Evolutionary conservation across 371 early-diverging fungal species (phyloP).

Genomic region (Apophysomyces variabilis): DNA sequence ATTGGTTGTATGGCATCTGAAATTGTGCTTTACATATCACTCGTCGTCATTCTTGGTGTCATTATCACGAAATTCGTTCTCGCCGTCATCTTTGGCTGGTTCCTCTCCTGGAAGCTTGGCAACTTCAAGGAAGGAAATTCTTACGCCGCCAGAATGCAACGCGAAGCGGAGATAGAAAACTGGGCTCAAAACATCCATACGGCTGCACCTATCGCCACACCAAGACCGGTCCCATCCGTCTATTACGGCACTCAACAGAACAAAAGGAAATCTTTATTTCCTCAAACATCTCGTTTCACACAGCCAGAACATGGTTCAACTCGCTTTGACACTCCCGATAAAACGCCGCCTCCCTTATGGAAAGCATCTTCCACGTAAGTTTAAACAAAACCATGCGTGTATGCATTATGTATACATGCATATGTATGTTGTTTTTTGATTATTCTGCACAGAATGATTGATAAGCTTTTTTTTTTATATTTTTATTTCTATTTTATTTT

Average conservation of each 20-base stretch:
- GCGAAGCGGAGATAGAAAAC: conserved; percentile 61
- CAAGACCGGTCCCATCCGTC: conserved; percentile 16
- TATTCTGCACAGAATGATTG: conserved; percentile 8
- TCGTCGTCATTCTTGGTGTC: conserved; percentile 64
- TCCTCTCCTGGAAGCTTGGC: conserved; percentile 66
- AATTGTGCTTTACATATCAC: conserved; percentile 65
- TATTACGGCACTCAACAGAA: conserved; percentile 7
- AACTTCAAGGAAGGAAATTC: conserved; percentile 54
- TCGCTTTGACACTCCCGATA: conserved; percentile 35
- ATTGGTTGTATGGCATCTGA: conserved; percentile 76
- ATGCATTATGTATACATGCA: background rate
- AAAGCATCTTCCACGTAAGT: conserved; percentile 35
- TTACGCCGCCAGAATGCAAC: conserved; percentile 58
- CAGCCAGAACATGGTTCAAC: conserved; percentile 43
- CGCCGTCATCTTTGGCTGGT: conserved; percentile 80
- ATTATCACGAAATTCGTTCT: conserved; percentile 72
- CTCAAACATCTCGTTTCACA: conserved; percentile 52
- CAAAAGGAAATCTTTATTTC: conserved; percentile 42
- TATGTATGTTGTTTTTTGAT: background rate
- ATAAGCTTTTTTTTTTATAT: background rate
- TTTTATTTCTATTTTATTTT: conserved; percentile 4
- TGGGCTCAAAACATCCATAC: conserved; percentile 60
- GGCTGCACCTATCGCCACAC: conserved; percentile 33
- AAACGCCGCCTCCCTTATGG: conserved; percentile 32
- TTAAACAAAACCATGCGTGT: background rate